Evolutionary conservation across 2,329 filamentous ascomycete species (phyloP).

Genomic region (Trichoderma endophyticum): DNA sequence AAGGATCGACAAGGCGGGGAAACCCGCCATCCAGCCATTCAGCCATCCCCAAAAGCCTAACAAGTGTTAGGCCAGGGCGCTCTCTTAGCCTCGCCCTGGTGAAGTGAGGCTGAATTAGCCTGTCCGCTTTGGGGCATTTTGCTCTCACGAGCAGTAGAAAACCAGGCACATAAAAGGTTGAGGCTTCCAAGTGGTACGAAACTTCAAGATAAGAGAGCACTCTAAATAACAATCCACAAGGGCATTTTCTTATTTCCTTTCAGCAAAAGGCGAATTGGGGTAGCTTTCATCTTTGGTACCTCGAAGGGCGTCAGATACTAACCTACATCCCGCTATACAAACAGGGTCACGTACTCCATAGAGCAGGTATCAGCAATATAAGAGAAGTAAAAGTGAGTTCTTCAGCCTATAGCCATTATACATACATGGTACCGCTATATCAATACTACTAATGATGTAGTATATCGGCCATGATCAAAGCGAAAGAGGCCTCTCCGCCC

Average conservation of each 20-base stretch:
- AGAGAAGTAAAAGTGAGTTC: not conserved
- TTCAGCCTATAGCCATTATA: not conserved
- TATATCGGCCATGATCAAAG: not conserved
- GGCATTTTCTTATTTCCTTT: no score
- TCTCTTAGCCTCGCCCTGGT: not conserved
- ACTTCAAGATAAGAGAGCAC: not conserved
- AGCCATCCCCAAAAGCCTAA: not conserved
- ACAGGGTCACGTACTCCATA: not conserved
- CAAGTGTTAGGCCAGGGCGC: not conserved
- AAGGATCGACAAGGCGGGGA: not conserved
- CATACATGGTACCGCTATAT: not conserved
- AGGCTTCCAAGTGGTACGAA: not conserved
- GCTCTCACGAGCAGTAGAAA: not conserved
- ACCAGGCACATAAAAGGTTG: not conserved
- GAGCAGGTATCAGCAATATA: not conserved
- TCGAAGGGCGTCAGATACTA: no score
- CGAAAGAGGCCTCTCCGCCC: not conserved
- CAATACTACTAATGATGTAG: not conserved
- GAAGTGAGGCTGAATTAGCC: conserved; percentile 3
- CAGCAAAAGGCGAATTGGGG: no score
- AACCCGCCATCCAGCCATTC: not conserved
- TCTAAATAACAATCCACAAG: no score
- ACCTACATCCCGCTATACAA: no score
- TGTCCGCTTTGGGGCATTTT: not conserved
- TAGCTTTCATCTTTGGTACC: no score